These are phyloP conservation scores for Yamadazyma atmosphaerica DNA, from an alignment of 1,139 yeast species.

Conservation along the genomic window DNA sequence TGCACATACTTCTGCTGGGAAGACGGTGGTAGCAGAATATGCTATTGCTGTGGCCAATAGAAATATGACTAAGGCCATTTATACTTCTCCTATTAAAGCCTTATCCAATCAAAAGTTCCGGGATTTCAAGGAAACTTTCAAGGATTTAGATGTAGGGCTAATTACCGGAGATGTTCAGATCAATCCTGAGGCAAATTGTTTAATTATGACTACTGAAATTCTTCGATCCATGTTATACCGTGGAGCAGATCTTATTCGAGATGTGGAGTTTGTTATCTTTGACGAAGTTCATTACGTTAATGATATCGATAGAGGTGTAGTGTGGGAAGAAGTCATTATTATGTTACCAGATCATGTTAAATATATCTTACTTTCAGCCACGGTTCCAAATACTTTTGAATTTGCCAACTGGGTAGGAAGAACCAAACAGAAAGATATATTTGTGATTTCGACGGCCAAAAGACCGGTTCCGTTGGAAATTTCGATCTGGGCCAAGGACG, in stretches of 20 bases:
- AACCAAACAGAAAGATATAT: slow-evolving; percentile 92
- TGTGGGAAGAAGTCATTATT: slow-evolving; percentile 98
- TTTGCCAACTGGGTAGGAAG: slow-evolving; percentile 99
- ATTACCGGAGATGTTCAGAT: slow-evolving; percentile 98
- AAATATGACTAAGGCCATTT: slow-evolving; percentile 88
- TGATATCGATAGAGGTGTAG: slow-evolving; percentile 97
- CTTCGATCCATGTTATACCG: slow-evolving; percentile 91
- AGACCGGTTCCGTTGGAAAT: slow-evolving; percentile 95
- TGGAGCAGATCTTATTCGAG: slow-evolving; percentile 95
- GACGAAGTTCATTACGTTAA: slow-evolving; percentile 98
- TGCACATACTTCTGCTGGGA: slow-evolving; percentile 96
- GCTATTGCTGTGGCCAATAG: slow-evolving; percentile 92
- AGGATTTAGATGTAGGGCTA: slow-evolving; percentile 83
- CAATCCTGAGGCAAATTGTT: slow-evolving; percentile 94
- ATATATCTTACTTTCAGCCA: slow-evolving; percentile 85
- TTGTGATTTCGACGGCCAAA: slow-evolving; percentile 92
- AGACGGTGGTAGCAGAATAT: slow-evolving; percentile 90
- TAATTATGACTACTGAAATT: slow-evolving; percentile 98
- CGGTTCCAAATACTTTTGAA: slow-evolving; percentile 96
- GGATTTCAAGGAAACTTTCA: slow-evolving; percentile 81
- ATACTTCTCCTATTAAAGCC: slow-evolving; percentile 93
- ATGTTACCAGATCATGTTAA: slow-evolving; percentile 96
- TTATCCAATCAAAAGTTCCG: slow-evolving; percentile 91
- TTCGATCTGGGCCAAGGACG: slow-evolving; percentile 71
- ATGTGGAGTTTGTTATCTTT: slow-evolving; percentile 94